Conservation (phyloP, 192 early-diverging fungal species). For the Piromyces finnis region DNA sequence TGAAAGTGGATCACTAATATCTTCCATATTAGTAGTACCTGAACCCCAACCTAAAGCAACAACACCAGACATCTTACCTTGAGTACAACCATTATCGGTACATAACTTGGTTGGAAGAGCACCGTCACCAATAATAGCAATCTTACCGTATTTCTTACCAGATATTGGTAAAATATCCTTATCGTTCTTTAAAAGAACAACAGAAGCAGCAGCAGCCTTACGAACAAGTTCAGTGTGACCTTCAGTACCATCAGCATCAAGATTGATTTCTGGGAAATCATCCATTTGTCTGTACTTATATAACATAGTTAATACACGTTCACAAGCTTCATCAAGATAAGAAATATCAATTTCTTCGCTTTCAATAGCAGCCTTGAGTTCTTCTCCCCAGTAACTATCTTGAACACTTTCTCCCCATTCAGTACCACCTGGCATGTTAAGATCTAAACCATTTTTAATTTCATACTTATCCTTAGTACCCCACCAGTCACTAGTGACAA, state of each 20-base stretch:
- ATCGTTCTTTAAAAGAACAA: slow-evolving; percentile 25
- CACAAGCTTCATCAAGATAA: neutral
- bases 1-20: slow-evolving; percentile 1
- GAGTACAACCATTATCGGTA: neutral
- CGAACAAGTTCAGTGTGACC: neutral
- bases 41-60: slow-evolving; percentile 4
- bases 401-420: neutral
- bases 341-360: neutral
- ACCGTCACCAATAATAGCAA: slow-evolving; percentile 21
- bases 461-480: slow-evolving; percentile 14
- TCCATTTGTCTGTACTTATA: neutral
- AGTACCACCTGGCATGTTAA: slow-evolving; percentile 8
- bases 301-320: neutral
- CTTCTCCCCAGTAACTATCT: slow-evolving; percentile 1
- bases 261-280: neutral
- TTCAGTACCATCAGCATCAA: neutral
- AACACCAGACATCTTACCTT: neutral
- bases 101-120: slow-evolving; percentile 4
- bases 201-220: slow-evolving; percentile 19
- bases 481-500: slow-evolving; percentile 44
- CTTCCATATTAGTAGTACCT: slow-evolving; percentile 3
- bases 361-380: neutral
- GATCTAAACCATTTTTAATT: slow-evolving; percentile 25
- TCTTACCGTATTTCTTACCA: neutral
- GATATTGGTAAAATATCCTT: slow-evolving; percentile 12